Base-by-base conservation (phyloP, 108 stramenopile species). In the Fragilariopsis cylindrus region DNA sequence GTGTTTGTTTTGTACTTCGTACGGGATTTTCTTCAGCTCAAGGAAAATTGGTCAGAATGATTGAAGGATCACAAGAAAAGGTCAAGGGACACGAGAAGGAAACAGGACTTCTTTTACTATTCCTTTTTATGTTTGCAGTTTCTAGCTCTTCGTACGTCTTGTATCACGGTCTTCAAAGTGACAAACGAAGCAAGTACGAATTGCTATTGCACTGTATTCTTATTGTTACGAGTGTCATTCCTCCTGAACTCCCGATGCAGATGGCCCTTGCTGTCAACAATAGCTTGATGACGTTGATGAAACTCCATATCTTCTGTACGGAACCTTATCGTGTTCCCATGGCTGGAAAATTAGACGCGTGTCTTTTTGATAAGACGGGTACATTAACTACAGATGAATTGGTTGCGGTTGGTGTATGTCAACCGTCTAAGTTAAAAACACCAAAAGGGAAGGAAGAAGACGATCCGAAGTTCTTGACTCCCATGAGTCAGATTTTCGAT, bases 221-320 rank as follows among this genome's bases (percentile, higher is more conserved):
- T 64, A 98, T 98, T 75, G 82, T 98, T 70, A 98, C 98, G 13
- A 88, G 84, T 70, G 98, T 98, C 8, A 96, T 98, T 55, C 98
- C 97, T 44, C 98, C 96, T 8, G 96, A 98, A 82, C 82, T 98
- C 18, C 98, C 98, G 4, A 96, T 97, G 96, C 96, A 98, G 76
- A 98, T 97, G 96, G 98, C 98, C 9, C 81, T 98, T 58, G 98
- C 98, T 12, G 97, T 98, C 39, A 98, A 98, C 81, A 96, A 95
- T 64, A 89, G 93, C 43, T 75, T 98, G 19, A 96, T 98, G 96
- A 94, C 97, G 0, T 80, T 98, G 81, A 97, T 97, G 96, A 98
- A 97, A 76, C 82, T 95, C 73, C 92, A 96, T 72, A 82, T 98
- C 15, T 98, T 98, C 72, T 98, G 98, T 70, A 98, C 98, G 3